Evolutionary conservation across 768 basidiomycete species (phyloP), one percentile per base, ranked within the genome.

Genomic region (Chlorophyllum brunneum): DNA sequence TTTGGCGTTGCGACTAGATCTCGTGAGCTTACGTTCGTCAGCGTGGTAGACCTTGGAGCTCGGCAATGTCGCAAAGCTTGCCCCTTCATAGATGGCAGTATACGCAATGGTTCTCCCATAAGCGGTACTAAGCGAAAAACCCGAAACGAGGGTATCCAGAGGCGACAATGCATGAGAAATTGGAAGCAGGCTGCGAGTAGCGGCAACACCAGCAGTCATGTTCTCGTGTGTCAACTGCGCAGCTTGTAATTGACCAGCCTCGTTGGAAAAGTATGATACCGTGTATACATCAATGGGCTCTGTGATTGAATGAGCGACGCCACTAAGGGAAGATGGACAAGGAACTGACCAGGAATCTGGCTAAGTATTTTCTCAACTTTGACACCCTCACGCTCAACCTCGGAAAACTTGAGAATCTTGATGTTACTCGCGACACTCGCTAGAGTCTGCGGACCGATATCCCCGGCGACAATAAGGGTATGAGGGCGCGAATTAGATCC

Each of bases 131-230:
- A 97, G 63, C 1, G 86, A 74, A 62, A 90, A 81, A 2, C 80
- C 79, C 22, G 90, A 94, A 9, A 86, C 75, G 29, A 98, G 70
- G 5, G 86, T 88, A 65, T 97, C 94, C 46, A 86, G 66, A 5
- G 83, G 69, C 4, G 86, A 81, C 36, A 92, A 59, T 10, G 81
- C 72, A 59, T 82, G 81, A 20, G 87, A 79, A 8, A 82, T 71
- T 2, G 94, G 92, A 58, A 95, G 81, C 18, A 94, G 64, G 4
- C 83, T 80, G 30, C 88, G 83, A 20, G 82, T 72, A 2, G 87
- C 88, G 0, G 91, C 82, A n/a, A 94, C 86, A 29, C 91, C 94
- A 3, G 94, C 90, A 2, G 92, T 95, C 53, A 95, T 63, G 57
- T 92, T 93, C 65, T 88, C 78, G 64, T 93, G 90, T 0, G 90